phyloP scores from a whole-genome alignment of 2,329 filamentous ascomycete species.

The Colletotrichum tabaci region DNA sequence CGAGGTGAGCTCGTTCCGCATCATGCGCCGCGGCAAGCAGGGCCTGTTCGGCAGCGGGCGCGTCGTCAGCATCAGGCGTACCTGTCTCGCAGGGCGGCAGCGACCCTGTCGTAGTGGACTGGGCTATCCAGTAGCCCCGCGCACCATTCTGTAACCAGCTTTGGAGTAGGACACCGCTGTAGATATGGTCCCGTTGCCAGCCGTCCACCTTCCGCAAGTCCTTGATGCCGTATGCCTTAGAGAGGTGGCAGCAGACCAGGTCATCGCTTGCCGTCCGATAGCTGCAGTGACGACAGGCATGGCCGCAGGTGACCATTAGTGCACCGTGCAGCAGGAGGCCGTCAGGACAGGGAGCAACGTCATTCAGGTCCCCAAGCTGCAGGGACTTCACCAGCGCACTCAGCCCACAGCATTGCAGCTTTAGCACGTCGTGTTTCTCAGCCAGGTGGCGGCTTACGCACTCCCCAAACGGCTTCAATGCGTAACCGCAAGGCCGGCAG shows the following conservation, averaged over 20 bases:
- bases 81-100: too few relatives aligned
- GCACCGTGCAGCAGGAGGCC: neutral
- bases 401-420: neutral
- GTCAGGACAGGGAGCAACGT: neutral
- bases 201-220: neutral
- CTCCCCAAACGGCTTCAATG: slow-evolving; percentile 8
- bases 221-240: neutral
- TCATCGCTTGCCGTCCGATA: neutral
- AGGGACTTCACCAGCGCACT: slow-evolving; percentile 2
- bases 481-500: neutral
- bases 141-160: too few relatives aligned
- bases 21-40: too few relatives aligned
- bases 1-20: too few relatives aligned
- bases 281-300: neutral
- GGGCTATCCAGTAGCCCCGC: too few relatives aligned
- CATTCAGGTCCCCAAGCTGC: neutral
- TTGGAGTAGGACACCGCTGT: neutral
- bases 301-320: neutral
- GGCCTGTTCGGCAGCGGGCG: too few relatives aligned
- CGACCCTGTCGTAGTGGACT: too few relatives aligned
- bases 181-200: neutral
- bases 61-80: too few relatives aligned
- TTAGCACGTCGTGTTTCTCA: slow-evolving; percentile 1
- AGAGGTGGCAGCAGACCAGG: neutral
- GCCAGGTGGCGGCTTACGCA: slow-evolving; percentile 12